Evolutionary conservation across 2,329 filamentous ascomycete genomes (phyloP).

Genomic region (Fusarium praegraminearum): DNA sequence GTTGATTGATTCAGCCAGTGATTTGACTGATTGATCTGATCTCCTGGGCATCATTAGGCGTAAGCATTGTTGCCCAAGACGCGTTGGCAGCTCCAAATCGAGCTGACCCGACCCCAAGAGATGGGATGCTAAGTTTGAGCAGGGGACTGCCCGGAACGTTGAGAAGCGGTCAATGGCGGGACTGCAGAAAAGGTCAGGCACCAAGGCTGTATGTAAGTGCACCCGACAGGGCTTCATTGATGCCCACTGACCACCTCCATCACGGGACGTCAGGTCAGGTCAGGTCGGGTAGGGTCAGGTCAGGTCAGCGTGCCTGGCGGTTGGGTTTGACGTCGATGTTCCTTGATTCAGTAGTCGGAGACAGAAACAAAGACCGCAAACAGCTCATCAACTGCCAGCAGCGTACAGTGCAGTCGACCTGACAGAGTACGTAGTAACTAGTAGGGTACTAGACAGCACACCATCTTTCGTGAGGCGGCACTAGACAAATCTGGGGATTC

Average conservation of each 20-base stretch:
- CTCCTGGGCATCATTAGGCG: slow-evolving; percentile 50
- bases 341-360: slow-evolving; percentile 14
- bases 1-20: slow-evolving; percentile 32
- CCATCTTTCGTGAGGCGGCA: slow-evolving; percentile 25
- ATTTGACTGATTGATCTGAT: slow-evolving; percentile 39
- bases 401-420: not conserved
- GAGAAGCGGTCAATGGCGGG: slow-evolving; percentile 52
- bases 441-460: slow-evolving; percentile 18
- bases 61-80: slow-evolving; percentile 53
- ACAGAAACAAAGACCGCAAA: slow-evolving; percentile 30
- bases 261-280: slow-evolving; percentile 20
- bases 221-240: slow-evolving; percentile 48
- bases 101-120: slow-evolving; percentile 45
- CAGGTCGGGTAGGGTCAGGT: not conserved
- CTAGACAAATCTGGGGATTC: slow-evolving; percentile 21
- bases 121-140: slow-evolving; percentile 47
- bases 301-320: slow-evolving; percentile 28
- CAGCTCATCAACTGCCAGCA: slow-evolving; percentile 30
- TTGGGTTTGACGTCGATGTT: slow-evolving; percentile 25
- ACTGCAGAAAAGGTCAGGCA: slow-evolving; percentile 46
- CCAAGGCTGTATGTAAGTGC: slow-evolving; percentile 46
- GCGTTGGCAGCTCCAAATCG: slow-evolving; percentile 48
- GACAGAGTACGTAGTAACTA: slow-evolving; percentile 8
- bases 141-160: slow-evolving; percentile 52
- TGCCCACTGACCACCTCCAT: slow-evolving; percentile 47